Evolutionary conservation across 345 rosid species (phyloP).

Genomic region (Jatropha curcas): DNA sequence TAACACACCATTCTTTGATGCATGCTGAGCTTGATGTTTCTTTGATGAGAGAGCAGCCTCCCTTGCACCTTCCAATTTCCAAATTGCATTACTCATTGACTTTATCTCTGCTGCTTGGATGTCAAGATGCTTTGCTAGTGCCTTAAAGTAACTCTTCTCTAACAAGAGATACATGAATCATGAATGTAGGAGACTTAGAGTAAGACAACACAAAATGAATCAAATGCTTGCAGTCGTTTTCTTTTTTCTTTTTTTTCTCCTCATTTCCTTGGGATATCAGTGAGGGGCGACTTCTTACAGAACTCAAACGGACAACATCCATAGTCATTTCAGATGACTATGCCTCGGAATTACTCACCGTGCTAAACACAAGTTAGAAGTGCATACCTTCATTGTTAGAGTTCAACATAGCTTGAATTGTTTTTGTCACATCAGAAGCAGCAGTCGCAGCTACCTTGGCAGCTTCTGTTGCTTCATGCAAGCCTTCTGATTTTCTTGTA

Average conservation of each 20-base stretch:
- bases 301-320: not conserved
- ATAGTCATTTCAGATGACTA: not conserved
- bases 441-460: constrained; percentile 25
- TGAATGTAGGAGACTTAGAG: not conserved
- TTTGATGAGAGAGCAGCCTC: constrained; percentile 8
- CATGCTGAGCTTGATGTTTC: constrained; percentile 3
- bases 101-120: constrained; percentile 25
- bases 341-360: not conserved
- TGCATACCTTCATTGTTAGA: constrained; percentile 24
- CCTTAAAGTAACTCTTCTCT: constrained; percentile 25
- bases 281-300: not conserved
- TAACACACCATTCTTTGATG: constrained; percentile 18
- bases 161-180: constrained; percentile 14
- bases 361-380: not conserved
- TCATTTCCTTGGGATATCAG: not conserved
- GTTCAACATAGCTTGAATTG: constrained; percentile 26
- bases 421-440: constrained; percentile 20
- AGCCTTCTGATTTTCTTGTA: constrained; percentile 13
- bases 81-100: constrained; percentile 12
- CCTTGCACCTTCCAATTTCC: constrained; percentile 18
- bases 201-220: not conserved
- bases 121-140: constrained; percentile 14
- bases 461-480: constrained; percentile 21
- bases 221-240: not conserved
- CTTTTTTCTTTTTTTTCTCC: not conserved